Conservation (phyloP, 1,284 basidiomycete genomes). For the Marasmius oreades region DNA sequence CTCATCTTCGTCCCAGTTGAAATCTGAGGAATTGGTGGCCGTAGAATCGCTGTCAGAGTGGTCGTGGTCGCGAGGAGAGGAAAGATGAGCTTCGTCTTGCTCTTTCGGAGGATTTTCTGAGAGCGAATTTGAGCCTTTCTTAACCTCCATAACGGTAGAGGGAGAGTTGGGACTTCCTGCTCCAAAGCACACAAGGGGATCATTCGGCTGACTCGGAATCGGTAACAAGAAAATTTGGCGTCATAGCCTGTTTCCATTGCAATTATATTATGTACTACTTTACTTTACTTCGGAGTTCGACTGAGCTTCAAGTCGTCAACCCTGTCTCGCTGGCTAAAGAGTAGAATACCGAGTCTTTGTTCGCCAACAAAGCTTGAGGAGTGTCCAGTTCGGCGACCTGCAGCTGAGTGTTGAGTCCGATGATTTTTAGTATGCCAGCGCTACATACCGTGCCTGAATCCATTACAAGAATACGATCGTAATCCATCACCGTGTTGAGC, state of each 20-base stretch:
- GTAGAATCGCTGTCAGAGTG: constrained; percentile 48
- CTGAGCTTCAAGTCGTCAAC: constrained; percentile 22
- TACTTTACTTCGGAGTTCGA: background rate
- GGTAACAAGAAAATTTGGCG: background rate
- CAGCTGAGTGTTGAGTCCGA: background rate
- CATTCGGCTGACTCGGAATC: background rate
- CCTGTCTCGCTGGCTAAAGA: constrained; percentile 59
- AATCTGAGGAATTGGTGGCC: constrained; percentile 61
- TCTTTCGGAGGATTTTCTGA: background rate
- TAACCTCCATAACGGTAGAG: background rate
- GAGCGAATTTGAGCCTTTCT: background rate
- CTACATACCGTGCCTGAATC: constrained; percentile 61
- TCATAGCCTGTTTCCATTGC: background rate
- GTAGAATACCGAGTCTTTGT: constrained; percentile 51
- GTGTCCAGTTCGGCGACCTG: constrained; percentile 72
- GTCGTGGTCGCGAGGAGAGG: background rate
- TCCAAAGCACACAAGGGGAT: background rate
- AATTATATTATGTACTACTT: background rate
- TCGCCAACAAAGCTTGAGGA: constrained; percentile 59
- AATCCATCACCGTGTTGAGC: constrained; percentile 89
- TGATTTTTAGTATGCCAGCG: constrained; percentile 7
- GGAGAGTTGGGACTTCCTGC: background rate
- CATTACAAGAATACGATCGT: constrained; percentile 82
- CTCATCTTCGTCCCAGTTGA: constrained; percentile 70
- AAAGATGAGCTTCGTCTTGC: background rate